phyloP scores from a whole-genome alignment of 2,329 filamentous ascomycete species.

The Pseudogymnoascus sp. region DNA sequence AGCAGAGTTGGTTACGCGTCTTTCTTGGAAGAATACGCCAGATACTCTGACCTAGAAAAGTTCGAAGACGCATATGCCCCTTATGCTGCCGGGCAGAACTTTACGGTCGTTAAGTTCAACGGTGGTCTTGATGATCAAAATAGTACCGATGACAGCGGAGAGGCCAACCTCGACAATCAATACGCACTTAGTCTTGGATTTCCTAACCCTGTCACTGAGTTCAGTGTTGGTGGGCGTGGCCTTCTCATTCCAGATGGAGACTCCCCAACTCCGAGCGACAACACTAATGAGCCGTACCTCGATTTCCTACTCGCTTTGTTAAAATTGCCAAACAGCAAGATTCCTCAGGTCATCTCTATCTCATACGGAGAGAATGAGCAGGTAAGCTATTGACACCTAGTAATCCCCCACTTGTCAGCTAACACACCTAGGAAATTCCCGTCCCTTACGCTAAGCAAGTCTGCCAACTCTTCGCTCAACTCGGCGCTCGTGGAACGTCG shows the following conservation, averaged over 20 bases:
- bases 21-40: slow-evolving; percentile 17
- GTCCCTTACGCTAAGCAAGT: slow-evolving; percentile 50
- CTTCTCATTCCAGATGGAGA: slow-evolving; percentile 42
- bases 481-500: slow-evolving; percentile 55
- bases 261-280: slow-evolving; percentile 32
- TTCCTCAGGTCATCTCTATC: slow-evolving; percentile 55
- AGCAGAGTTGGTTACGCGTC: slow-evolving; percentile 17
- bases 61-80: slow-evolving; percentile 41
- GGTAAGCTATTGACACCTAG: background rate
- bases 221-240: slow-evolving; percentile 43
- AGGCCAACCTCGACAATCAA: slow-evolving; percentile 52
- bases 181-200: slow-evolving; percentile 45
- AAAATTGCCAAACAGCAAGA: slow-evolving; percentile 22
- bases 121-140: slow-evolving; percentile 20
- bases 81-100: slow-evolving; percentile 34
- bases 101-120: slow-evolving; percentile 26
- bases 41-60: slow-evolving; percentile 32
- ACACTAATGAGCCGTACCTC: slow-evolving; percentile 61
- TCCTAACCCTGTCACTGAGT: slow-evolving; percentile 32
- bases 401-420: background rate
- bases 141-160: slow-evolving; percentile 35
- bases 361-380: slow-evolving; percentile 63
- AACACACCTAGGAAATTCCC: slow-evolving; percentile 39
- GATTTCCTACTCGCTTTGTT: slow-evolving; percentile 45
- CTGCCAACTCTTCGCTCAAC: slow-evolving; percentile 54